phyloP scores from a whole-genome alignment of 129 eudicot genomes.

The Logfia minima region DNA sequence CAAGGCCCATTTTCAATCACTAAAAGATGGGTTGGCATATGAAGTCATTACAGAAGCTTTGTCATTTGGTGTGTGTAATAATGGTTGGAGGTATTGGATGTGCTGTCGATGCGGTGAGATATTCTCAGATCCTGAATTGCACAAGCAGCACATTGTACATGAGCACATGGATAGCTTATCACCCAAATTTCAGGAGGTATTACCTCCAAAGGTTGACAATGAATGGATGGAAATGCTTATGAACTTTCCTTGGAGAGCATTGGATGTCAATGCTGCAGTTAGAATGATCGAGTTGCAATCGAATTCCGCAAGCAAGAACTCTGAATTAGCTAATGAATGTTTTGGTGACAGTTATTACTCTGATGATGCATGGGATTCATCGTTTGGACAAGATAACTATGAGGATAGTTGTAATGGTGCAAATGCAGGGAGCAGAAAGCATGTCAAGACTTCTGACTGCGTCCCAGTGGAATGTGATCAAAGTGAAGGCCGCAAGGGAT shows the following conservation, averaged over 20 bases:
- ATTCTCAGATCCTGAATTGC: constrained; percentile 51
- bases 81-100: constrained; percentile 75
- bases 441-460: constrained; percentile 30
- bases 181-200: constrained; percentile 60
- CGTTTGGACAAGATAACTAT: constrained; percentile 33
- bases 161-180: constrained; percentile 68
- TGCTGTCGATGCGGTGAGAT: constrained; percentile 85
- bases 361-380: constrained; percentile 55
- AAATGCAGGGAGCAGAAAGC: neutral
- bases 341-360: constrained; percentile 44
- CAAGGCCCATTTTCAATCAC: constrained; percentile 58
- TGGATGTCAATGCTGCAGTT: constrained; percentile 63
- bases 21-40: constrained; percentile 50
- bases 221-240: constrained; percentile 97
- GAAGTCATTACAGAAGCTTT: constrained; percentile 77
- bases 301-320: constrained; percentile 28
- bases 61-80: constrained; percentile 51
- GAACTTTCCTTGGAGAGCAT: constrained; percentile 73
- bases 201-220: constrained; percentile 62
- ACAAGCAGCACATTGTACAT: constrained; percentile 64
- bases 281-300: constrained; percentile 54
- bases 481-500: constrained; percentile 27
- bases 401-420: constrained; percentile 44
- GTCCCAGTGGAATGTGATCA: constrained; percentile 54
- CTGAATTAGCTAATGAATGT: constrained; percentile 9